Conservation (phyloP, 257 asterid species). For the Solanum appendiculatum region DNA sequence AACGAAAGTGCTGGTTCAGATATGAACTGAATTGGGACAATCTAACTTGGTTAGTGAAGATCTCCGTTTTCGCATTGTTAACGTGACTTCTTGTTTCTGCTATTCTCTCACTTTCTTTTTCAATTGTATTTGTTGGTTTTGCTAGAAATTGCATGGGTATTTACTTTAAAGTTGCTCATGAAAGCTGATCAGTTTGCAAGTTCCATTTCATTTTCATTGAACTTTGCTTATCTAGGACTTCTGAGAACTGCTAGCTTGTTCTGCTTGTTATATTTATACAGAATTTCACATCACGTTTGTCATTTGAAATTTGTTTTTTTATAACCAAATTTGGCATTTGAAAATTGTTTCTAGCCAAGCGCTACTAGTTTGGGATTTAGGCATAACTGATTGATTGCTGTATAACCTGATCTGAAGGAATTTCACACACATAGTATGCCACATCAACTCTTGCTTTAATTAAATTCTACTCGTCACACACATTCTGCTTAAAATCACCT, state of each 20-base stretch:
- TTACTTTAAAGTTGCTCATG: neutral
- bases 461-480: neutral
- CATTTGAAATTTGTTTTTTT: neutral
- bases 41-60: conserved; percentile 32
- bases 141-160: neutral
- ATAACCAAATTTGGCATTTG: neutral
- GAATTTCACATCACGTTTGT: neutral
- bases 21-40: conserved; percentile 23
- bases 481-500: neutral
- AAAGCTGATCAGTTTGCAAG: neutral
- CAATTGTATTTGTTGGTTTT: neutral
- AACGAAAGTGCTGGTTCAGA: conserved; percentile 7
- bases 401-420: neutral
- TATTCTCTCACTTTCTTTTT: neutral
- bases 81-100: conserved; percentile 29
- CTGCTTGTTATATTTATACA: neutral
- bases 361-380: neutral
- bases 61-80: conserved; percentile 26
- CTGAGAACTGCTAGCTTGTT: neutral
- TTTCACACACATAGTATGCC: neutral
- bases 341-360: neutral
- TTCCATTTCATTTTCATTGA: neutral
- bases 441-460: neutral
- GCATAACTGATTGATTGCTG: neutral
- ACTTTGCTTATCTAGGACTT: neutral